Evolutionary conservation across 306 rosid species (phyloP).

Genomic region (Potentilla sterilis): DNA sequence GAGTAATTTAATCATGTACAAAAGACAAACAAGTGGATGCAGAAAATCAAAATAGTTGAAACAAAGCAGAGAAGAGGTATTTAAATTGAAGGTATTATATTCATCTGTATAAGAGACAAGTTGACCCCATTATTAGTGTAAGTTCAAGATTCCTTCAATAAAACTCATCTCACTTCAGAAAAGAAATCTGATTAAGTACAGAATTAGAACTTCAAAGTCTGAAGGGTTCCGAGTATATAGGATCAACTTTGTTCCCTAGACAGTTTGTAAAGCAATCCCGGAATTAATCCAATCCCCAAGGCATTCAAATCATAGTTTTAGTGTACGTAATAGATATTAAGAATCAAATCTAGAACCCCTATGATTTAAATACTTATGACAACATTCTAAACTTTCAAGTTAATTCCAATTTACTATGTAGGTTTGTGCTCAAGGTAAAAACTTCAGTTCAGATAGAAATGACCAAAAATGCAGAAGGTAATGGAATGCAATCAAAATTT

Average conservation of each 20-base stretch:
- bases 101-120: not conserved
- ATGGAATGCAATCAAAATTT: not conserved
- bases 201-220: not conserved
- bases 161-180: not conserved
- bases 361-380: not conserved
- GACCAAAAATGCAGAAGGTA: constrained; percentile 6
- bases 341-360: not conserved
- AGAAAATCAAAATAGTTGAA: constrained; percentile 26
- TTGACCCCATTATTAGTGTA: constrained; percentile 14
- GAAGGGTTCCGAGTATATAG: not conserved
- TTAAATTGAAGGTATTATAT: not conserved
- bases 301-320: not conserved
- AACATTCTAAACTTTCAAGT: not conserved
- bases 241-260: constrained; percentile 6
- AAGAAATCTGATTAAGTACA: not conserved
- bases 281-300: constrained; percentile 1
- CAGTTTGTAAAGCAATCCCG: not conserved
- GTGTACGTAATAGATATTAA: not conserved
- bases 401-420: not conserved
- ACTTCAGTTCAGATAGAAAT: not conserved
- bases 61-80: not conserved
- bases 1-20: not conserved
- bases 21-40: constrained; percentile 17
- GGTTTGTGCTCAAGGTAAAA: constrained; percentile 4
- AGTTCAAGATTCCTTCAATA: constrained; percentile 6